Evolutionary conservation across 139 green algal species (phyloP), one percentile per base, ranked within the genome.

Genomic region (Dunaliella primolecta): DNA sequence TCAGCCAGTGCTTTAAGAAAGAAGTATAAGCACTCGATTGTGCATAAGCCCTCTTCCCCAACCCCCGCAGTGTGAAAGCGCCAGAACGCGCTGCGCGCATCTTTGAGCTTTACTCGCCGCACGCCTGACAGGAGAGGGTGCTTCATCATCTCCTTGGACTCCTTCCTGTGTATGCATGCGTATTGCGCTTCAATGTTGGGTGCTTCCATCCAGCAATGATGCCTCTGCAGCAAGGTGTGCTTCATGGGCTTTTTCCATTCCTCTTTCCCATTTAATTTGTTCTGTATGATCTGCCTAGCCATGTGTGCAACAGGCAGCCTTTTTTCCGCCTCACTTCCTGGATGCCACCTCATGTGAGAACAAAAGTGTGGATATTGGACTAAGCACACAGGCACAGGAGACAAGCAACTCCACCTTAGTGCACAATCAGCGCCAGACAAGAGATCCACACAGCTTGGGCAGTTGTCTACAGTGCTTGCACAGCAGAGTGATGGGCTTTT

Each of bases 21-120:
- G 77, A 87, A 85, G 78, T 86, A 88, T 31, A 93, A 83, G 15
- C 85, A 86, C 87, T 93, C 90, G 21, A 93, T 74, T 37, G 89
- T 93, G 89, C 90, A 92, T 80, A 93, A 89, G n/a, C 89, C 89
- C 75, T 89, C 88, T 3, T 89, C 85, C 37, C 31, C 75, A n/a
- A 87, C 85, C 2, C 82, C 80, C 29, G 71, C 37, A 25, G 90
- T 93, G 84, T 93, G 88, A 83, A 89, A 91, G 74, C 90, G 85
- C 90, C 90, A 93, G 78, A 93, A 93, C n/a, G 87, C 83, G n/a
- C 82, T 87, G 3, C 72, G 75, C 1, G 81, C 70, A n/a, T 37
- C 34, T 1, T 82, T 80, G 23, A 93, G 86, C 78, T 83, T 84
- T 29, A 93, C 87, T 7, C 87, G 82, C 75, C 83, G 82, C 81